A percentile compares a stretch with the other conserved stretches of the same genome.
Conservation (phyloP, 345 rosid species). For the Hibiscus tridactylites region DNA sequence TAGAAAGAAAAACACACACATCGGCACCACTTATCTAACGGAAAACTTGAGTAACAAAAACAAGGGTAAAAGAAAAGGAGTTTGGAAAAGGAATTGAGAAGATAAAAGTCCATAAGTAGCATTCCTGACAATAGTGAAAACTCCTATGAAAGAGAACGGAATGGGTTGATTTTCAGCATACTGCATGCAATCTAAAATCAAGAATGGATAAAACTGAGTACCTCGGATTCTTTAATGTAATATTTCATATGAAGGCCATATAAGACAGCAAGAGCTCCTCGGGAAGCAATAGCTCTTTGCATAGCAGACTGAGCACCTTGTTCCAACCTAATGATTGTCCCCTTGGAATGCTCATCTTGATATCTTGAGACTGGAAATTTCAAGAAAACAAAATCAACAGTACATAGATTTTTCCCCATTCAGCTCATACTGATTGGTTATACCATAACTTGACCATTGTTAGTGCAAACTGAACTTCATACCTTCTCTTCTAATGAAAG, state of each 20-base stretch:
- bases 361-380: constrained; percentile 39
- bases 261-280: constrained; percentile 58
- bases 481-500: constrained; percentile 33
- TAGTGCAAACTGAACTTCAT: not conserved
- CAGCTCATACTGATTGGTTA: not conserved
- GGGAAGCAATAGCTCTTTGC: constrained; percentile 52
- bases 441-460: not conserved
- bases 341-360: constrained; percentile 40
- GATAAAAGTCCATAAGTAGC: not conserved
- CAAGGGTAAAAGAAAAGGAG: not conserved
- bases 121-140: not conserved
- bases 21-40: not conserved
- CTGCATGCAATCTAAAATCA: not conserved
- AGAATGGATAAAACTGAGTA: constrained; percentile 15
- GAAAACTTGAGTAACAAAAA: not conserved
- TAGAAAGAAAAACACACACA: not conserved
- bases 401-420: not conserved
- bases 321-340: constrained; percentile 52
- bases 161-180: not conserved
- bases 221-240: constrained; percentile 60
- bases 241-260: constrained; percentile 53
- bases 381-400: constrained; percentile 2
- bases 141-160: not conserved
- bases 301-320: constrained; percentile 47
- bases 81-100: not conserved